Conservation (phyloP, 1,139 yeast genomes). For the Kodamaea suecica region DNA sequence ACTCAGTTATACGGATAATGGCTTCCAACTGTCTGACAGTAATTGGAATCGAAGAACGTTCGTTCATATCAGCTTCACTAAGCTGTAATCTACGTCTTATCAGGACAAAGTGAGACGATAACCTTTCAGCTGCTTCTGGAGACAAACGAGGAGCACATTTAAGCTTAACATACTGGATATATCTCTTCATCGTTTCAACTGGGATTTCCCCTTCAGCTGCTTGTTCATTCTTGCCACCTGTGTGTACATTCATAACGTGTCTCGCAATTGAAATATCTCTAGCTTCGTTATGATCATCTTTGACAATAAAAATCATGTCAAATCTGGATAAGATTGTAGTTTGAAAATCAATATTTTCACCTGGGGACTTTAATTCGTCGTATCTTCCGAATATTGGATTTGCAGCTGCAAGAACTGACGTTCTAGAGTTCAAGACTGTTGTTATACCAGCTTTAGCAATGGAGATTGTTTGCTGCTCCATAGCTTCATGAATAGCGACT, state of each 20-base stretch:
- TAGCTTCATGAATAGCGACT: conserved; percentile 98
- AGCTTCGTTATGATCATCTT: conserved; percentile 86
- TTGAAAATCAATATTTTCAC: conserved; percentile 97
- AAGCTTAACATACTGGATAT: conserved; percentile 83
- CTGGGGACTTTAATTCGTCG: conserved; percentile 94
- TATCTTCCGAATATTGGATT: conserved; percentile 96
- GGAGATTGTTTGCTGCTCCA: conserved; percentile 99
- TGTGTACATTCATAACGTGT: conserved; percentile 93
- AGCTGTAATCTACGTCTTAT: conserved; percentile 82
- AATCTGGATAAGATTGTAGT: conserved; percentile 95
- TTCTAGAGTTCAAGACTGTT: conserved; percentile 90
- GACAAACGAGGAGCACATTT: conserved; percentile 92
- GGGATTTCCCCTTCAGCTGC: conserved; percentile 85
- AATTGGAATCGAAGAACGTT: conserved; percentile 93
- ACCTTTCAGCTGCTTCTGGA: conserved; percentile 84
- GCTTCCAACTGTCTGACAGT: conserved; percentile 98
- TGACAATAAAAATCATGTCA: conserved; percentile 97
- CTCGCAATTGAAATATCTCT: conserved; percentile 89
- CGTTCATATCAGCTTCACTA: conserved; percentile 78
- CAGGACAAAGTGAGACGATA: conserved; percentile 92
- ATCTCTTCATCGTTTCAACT: conserved; percentile 85
- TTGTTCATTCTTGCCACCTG: conserved; percentile 60
- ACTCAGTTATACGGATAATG: conserved; percentile 90
- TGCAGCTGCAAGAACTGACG: conserved; percentile 96
- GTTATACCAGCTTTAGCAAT: conserved; percentile 99